These are phyloP conservation scores for Saturnispora bothae DNA, from an alignment of 805 yeast species.

Conservation along the genomic window DNA sequence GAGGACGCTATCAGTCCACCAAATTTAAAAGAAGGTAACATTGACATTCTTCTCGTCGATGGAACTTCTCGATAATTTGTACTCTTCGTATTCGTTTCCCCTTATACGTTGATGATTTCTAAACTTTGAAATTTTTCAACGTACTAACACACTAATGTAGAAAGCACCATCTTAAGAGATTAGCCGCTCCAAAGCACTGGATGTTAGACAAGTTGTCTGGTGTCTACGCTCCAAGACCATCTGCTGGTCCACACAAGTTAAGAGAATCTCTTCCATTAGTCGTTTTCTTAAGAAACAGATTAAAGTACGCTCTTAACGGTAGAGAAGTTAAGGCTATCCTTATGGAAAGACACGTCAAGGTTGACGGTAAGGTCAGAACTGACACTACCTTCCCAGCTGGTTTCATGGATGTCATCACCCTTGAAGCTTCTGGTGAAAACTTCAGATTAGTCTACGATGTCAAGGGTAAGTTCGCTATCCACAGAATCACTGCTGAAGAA, in stretches of 20 bases:
- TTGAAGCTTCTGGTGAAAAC: slow-evolving; percentile 98
- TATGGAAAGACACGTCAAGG: slow-evolving; percentile 97
- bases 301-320: slow-evolving; percentile 97
- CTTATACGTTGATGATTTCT: slow-evolving; percentile 1
- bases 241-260: slow-evolving; percentile 99
- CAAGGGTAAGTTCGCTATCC: slow-evolving; percentile 98
- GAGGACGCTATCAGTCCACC: slow-evolving; percentile 11
- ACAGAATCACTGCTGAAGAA: slow-evolving; percentile 98
- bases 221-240: slow-evolving; percentile 98
- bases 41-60: slow-evolving; percentile 1
- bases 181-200: slow-evolving; percentile 99
- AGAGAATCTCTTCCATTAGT: slow-evolving; percentile 96
- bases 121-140: background rate
- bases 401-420: slow-evolving; percentile 96
- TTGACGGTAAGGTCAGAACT: slow-evolving; percentile 98
- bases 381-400: slow-evolving; percentile 99
- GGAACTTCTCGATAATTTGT: background rate
- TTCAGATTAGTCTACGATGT: slow-evolving; percentile 97
- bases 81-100: background rate
- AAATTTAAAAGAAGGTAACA: slow-evolving; percentile 1
- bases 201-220: slow-evolving; percentile 99
- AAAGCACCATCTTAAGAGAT: slow-evolving; percentile 98
- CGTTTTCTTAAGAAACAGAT: slow-evolving; percentile 95
- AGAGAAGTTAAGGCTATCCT: slow-evolving; percentile 97
- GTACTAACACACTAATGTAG: slow-evolving; percentile 29